Conservation (phyloP, 805 yeast genomes). For the Grigorovia yakushimaensis region DNA sequence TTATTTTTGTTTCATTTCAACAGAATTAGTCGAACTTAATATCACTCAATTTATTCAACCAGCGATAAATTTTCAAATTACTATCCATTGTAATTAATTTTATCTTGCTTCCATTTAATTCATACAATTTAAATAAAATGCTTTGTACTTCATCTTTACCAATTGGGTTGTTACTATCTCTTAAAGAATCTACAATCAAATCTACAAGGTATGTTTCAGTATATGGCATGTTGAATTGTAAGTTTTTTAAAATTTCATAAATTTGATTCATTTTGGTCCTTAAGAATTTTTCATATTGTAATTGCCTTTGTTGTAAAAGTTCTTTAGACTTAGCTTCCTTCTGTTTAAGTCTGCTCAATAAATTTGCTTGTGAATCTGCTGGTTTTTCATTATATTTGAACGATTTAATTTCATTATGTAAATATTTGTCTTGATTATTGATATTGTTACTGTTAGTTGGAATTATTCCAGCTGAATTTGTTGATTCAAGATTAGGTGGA, state of each 20-base stretch:
- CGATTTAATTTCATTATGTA: background rate
- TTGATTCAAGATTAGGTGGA: background rate
- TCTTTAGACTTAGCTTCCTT: constrained; percentile 22
- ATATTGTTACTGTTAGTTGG: too few relatives aligned
- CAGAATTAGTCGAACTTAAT: background rate
- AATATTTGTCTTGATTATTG: background rate
- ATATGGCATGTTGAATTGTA: constrained; percentile 20
- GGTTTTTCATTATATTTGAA: constrained; percentile 7
- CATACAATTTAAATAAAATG: constrained; percentile 16
- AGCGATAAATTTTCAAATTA: constrained; percentile 23
- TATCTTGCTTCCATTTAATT: constrained; percentile 10
- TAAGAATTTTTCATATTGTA: constrained; percentile 20
- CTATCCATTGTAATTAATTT: constrained; percentile 17
- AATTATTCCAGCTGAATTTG: too few relatives aligned
- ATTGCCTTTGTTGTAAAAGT: constrained; percentile 19
- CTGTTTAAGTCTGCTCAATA: constrained; percentile 21
- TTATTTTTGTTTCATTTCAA: too few relatives aligned
- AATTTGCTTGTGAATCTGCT: constrained; percentile 16
- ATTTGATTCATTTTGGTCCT: constrained; percentile 24
- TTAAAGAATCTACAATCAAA: constrained; percentile 24
- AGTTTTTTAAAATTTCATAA: constrained; percentile 18
- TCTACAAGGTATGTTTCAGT: constrained; percentile 20
- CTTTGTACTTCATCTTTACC: constrained; percentile 21
- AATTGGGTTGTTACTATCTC: constrained; percentile 27
- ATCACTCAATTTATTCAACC: constrained; percentile 8